phyloP scores from a whole-genome alignment of 139 green algal genomes.

The Tetraselmis striata region DNA sequence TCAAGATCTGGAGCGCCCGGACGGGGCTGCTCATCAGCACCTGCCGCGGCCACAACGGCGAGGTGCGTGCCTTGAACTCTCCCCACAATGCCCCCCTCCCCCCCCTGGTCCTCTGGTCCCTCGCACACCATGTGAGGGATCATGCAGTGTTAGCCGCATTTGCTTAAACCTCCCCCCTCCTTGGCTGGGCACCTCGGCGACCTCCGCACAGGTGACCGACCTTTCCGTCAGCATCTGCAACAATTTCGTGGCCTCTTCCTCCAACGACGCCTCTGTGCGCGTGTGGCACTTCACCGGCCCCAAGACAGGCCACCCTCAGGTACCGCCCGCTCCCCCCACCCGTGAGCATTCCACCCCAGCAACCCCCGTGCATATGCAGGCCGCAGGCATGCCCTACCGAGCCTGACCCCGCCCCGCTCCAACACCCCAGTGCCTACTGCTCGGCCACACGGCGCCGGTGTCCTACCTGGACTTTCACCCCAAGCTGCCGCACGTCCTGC shows the following conservation, averaged over 20 bases:
- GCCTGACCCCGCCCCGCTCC: too few species aligned
- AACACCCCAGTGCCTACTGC: slow-evolving; percentile 46
- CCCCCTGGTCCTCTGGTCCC: too few species aligned
- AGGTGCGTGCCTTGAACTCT: neutral
- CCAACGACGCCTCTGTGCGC: slow-evolving; percentile 45
- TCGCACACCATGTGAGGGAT: neutral
- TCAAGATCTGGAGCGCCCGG: slow-evolving; percentile 70
- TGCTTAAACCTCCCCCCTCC: too few species aligned
- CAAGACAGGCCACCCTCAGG: slow-evolving; percentile 20
- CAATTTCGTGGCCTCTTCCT: slow-evolving; percentile 49
- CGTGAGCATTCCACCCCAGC: neutral
- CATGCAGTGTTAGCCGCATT: too few species aligned
- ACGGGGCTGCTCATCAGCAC: slow-evolving; percentile 52
- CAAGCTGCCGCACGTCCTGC: slow-evolving; percentile 29
- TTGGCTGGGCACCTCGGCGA: too few species aligned
- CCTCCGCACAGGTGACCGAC: slow-evolving; percentile 70
- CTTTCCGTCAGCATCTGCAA: slow-evolving; percentile 47
- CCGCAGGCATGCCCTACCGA: too few species aligned
- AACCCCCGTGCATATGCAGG: neutral
- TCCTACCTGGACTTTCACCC: slow-evolving; percentile 64
- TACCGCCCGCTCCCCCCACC: neutral
- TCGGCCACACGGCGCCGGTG: slow-evolving; percentile 46
- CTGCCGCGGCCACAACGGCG: slow-evolving; percentile 49
- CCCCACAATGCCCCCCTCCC: too few species aligned
- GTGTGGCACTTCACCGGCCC: slow-evolving; percentile 50